Evolutionary conservation across 495 filamentous ascomycete species (phyloP), one percentile per base, ranked within the genome.

Genomic region (Thermochaetoides thermophila): DNA sequence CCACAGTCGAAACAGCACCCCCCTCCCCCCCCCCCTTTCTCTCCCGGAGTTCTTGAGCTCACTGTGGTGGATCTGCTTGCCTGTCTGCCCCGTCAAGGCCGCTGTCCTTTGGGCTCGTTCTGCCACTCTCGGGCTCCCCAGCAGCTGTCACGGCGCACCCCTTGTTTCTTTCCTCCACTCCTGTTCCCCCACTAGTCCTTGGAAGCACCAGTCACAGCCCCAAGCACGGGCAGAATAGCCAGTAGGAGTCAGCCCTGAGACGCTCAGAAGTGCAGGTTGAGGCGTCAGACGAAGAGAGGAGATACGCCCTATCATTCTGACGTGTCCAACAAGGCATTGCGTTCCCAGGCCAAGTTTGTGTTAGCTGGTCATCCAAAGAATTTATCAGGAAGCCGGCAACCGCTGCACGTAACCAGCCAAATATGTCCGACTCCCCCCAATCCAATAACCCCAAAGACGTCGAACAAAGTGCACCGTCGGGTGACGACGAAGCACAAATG

Each of bases 361-460:
- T 57, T 54, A 68, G 58, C 50, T 61, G 60, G 63, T 57, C 62
- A 49, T 59, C 60, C 60, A 66, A 64, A 55, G 57, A 64, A 66
- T 63, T 71, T 63, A 57, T n/a, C 53, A 64, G 65, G 56, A 68
- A 62, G 62, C 59, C 57, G 60, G 59, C 55, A 64, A 45, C 63
- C 64, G 60, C 73, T 80, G 75, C 73, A 75, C 60, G 59, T 69
- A 67, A n/a, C n/a, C n/a, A n/a, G 62, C 68, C 69, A 69, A 69
- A 73, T 76, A 94, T 93, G 84, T 89, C 87, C 69, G 83, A 81
- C 67, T 83, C 82, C 73, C 82, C 83, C 62, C 80, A 81, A 69
- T 81, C 82, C 72, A 82, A 84, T 68, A n/a, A n/a, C n/a, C 75
- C 84, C 52, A 89, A 92, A 69, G 83, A 91, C 56, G 77, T 82